Percentiles rank a stretch among this genome's conserved stretches.
These are phyloP conservation scores for Raffaelea deltoideospora DNA, from an alignment of 2,329 filamentous ascomycete species.

Conservation along the genomic window DNA sequence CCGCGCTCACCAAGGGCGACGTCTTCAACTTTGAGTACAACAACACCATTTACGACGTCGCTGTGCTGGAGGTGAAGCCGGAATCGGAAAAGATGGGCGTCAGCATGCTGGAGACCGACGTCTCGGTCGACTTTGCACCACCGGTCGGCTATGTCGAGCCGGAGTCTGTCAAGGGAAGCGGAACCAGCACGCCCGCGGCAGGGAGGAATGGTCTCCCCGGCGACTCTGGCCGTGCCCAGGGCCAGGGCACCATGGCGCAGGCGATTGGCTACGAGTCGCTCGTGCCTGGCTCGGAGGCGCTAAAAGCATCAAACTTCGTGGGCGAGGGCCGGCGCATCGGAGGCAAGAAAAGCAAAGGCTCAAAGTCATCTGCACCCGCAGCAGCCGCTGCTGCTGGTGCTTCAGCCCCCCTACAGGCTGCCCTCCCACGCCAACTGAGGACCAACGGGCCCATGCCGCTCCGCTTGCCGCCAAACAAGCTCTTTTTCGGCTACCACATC, in stretches of 20 bases:
- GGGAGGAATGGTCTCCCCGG: conserved; percentile 51
- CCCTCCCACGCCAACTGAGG: conserved; percentile 24
- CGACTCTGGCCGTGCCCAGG: conserved; percentile 60
- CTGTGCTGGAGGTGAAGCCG: conserved; percentile 86
- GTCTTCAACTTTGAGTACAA: conserved; percentile 96
- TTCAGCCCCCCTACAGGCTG: conserved; percentile 17
- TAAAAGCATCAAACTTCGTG: conserved; percentile 62
- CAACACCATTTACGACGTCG: conserved; percentile 82
- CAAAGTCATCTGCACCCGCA: conserved; percentile 28
- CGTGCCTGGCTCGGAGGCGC: conserved; percentile 57
- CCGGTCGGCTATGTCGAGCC: conserved; percentile 92
- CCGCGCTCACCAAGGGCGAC: conserved; percentile 82
- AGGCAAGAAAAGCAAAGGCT: conserved; percentile 69
- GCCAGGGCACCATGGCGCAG: conserved; percentile 87
- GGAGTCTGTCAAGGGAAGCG: conserved; percentile 44
- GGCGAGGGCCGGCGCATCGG: conserved; percentile 69
- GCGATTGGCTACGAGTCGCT: conserved; percentile 94
- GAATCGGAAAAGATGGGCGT: conserved; percentile 70
- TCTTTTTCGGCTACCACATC: conserved; percentile 94
- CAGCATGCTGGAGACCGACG: conserved; percentile 89
- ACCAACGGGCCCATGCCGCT: conserved; percentile 77
- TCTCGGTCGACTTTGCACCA: conserved; percentile 89
- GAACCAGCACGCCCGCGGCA: conserved; percentile 83
- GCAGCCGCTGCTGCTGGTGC: conserved; percentile 22
- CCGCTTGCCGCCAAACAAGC: conserved; percentile 69